Conservation (phyloP, 1,284 basidiomycete genomes). For the Grifola frondosa region DNA sequence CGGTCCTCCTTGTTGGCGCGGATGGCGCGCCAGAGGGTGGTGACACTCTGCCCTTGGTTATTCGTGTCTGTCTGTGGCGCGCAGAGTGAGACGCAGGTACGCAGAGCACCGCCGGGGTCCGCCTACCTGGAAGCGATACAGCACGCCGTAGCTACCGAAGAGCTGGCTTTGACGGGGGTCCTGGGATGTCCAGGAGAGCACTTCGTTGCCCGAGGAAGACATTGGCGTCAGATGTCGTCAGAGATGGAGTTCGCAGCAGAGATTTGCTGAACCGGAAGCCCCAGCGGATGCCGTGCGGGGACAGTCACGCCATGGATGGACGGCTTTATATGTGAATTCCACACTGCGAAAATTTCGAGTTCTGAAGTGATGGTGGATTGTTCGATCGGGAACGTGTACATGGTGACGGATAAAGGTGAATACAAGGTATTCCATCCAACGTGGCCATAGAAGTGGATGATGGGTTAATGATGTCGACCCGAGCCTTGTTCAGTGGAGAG, state of each 20-base stretch:
- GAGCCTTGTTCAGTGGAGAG: conserved; percentile 67
- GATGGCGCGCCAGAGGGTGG: conserved; percentile 73
- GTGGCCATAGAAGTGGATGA: conserved; percentile 60
- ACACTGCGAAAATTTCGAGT: conserved; percentile 39
- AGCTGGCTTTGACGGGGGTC: conserved; percentile 79
- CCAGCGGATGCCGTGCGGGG: conserved; percentile 21
- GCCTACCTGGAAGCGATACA: conserved; percentile 77
- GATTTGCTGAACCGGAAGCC: conserved; percentile 19
- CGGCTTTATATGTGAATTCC: conserved; percentile 35
- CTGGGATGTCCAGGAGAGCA: conserved; percentile 81
- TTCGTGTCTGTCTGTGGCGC: conserved; percentile 56
- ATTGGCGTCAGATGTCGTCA: conserved; percentile 36
- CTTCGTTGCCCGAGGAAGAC: conserved; percentile 59
- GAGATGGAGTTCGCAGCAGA: conserved; percentile 15
- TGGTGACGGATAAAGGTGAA: conserved; percentile 69
- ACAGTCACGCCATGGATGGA: conserved; percentile 30
- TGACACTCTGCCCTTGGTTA: conserved; percentile 64
- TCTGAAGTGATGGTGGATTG: conserved; percentile 52
- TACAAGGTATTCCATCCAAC: conserved; percentile 62
- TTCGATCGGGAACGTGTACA: conserved; percentile 75
- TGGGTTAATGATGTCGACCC: conserved; percentile 53
- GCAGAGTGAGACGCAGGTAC: conserved; percentile 22
- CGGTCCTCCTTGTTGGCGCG: conserved; percentile 80
- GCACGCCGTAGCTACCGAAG: conserved; percentile 75
- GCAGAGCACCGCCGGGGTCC: conserved; percentile 11